A percentile compares a stretch with the other conserved stretches of the same genome.
These are phyloP conservation scores for Flaveria bidentis DNA, from an alignment of 129 eudicot species.

Conservation along the genomic window DNA sequence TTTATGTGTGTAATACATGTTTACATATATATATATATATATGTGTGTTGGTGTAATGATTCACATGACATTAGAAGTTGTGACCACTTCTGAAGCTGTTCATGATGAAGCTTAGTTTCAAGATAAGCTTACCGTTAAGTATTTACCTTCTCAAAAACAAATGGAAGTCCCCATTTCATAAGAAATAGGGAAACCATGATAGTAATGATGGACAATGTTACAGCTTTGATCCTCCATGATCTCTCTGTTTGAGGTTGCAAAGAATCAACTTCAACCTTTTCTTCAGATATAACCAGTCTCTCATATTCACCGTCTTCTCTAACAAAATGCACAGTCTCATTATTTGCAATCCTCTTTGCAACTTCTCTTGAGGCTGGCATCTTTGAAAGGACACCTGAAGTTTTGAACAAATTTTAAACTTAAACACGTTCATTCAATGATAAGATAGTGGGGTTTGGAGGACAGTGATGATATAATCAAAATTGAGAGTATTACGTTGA, in stretches of 20 bases:
- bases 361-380: conserved; percentile 56
- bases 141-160: conserved; percentile 73
- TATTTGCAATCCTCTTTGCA: conserved; percentile 36
- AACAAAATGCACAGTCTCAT: conserved; percentile 40
- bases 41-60: too few species aligned
- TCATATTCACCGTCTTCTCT: conserved; percentile 68
- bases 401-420: background rate
- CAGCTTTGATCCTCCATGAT: conserved; percentile 59
- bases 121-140: background rate
- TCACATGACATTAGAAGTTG: too few species aligned
- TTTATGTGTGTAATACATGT: background rate
- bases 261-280: conserved; percentile 41
- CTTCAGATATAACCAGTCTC: conserved; percentile 59
- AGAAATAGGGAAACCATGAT: conserved; percentile 42
- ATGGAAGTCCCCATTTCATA: conserved; percentile 84
- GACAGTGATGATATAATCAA: background rate
- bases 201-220: conserved; percentile 44
- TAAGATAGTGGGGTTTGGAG: too few species aligned
- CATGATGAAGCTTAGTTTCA: background rate
- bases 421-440: too few species aligned
- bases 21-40: too few species aligned
- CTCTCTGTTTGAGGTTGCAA: conserved; percentile 40
- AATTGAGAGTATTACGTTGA: background rate
- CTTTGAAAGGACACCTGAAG: conserved; percentile 46
- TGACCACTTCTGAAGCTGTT: too few species aligned